A percentile compares a stretch with the other conserved stretches of the same genome.
phyloP scores from a whole-genome alignment of 352 stramenopile species.

The Phytophthora melonis region DNA sequence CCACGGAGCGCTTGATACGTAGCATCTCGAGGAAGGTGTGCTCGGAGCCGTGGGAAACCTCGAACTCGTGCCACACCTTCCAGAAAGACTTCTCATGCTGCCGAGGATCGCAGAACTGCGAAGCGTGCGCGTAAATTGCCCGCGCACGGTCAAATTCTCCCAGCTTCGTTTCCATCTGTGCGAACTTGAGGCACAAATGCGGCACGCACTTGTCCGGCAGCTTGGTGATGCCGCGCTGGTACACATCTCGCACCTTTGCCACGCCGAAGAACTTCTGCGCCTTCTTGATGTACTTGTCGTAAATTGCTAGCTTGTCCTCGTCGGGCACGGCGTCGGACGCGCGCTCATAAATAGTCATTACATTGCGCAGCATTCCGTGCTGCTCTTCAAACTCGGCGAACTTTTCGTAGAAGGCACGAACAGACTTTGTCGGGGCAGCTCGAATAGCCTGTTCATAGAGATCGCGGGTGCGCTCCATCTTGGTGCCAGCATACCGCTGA shows the following conservation, averaged over 20 bases:
- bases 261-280: slow-evolving; percentile 97
- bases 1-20: slow-evolving; percentile 96
- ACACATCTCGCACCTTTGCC: slow-evolving; percentile 96
- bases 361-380: slow-evolving; percentile 96
- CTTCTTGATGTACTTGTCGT: slow-evolving; percentile 95
- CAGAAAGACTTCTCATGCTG: slow-evolving; percentile 95
- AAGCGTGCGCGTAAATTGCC: slow-evolving; percentile 95
- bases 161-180: slow-evolving; percentile 96
- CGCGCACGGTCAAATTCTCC: slow-evolving; percentile 97
- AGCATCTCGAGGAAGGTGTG: slow-evolving; percentile 99
- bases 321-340: slow-evolving; percentile 90
- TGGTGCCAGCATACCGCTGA: slow-evolving; percentile 94
- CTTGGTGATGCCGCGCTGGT: slow-evolving; percentile 95
- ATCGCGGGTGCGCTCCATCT: slow-evolving; percentile 97
- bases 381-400: slow-evolving; percentile 98
- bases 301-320: slow-evolving; percentile 94
- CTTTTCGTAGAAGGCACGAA: slow-evolving; percentile 79
- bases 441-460: slow-evolving; percentile 96
- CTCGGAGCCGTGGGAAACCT: slow-evolving; percentile 96
- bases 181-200: slow-evolving; percentile 97
- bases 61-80: slow-evolving; percentile 96
- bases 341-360: slow-evolving; percentile 96
- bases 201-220: slow-evolving; percentile 93
- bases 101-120: slow-evolving; percentile 98
- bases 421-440: slow-evolving; percentile 87